Percentiles rank a stretch among this genome's conserved stretches.
Evolutionary conservation across 306 rosid genomes (phyloP).

Genomic region (Vigna mungo): DNA sequence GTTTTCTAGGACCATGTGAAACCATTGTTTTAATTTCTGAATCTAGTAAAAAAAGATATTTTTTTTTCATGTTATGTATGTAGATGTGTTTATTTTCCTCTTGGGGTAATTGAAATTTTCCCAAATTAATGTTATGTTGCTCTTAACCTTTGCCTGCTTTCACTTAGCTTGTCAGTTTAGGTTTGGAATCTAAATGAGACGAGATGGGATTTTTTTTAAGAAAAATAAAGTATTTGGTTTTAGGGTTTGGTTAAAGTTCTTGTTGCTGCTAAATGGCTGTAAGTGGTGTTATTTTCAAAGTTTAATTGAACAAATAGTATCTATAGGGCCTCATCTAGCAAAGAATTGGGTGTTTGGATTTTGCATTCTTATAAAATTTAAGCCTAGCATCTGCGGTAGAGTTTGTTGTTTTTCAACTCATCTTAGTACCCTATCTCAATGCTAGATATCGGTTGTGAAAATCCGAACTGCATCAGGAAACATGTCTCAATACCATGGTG

Average conservation of each 20-base stretch:
- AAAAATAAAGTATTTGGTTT: conserved; percentile 21
- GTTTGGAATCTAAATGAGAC: neutral
- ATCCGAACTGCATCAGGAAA: conserved; percentile 4
- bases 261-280: conserved; percentile 10
- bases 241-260: conserved; percentile 41
- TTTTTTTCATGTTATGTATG: neutral
- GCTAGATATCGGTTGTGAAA: conserved; percentile 29
- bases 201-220: neutral
- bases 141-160: neutral
- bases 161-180: conserved; percentile 14
- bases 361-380: conserved; percentile 6
- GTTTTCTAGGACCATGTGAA: neutral
- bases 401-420: conserved; percentile 25
- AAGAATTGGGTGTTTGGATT: conserved; percentile 22
- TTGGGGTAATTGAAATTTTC: conserved; percentile 26
- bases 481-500: conserved; percentile 53
- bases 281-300: neutral
- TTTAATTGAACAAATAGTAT: conserved; percentile 8
- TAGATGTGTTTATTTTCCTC: neutral
- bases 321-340: neutral
- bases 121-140: conserved; percentile 18
- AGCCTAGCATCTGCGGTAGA: neutral
- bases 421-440: conserved; percentile 5
- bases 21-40: conserved; percentile 13
- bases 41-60: neutral